A percentile compares a stretch with the other conserved stretches of the same genome.
Evolutionary conservation across 1,284 basidiomycete genomes (phyloP).

Genomic region (Sanghuangporus weigelae): DNA sequence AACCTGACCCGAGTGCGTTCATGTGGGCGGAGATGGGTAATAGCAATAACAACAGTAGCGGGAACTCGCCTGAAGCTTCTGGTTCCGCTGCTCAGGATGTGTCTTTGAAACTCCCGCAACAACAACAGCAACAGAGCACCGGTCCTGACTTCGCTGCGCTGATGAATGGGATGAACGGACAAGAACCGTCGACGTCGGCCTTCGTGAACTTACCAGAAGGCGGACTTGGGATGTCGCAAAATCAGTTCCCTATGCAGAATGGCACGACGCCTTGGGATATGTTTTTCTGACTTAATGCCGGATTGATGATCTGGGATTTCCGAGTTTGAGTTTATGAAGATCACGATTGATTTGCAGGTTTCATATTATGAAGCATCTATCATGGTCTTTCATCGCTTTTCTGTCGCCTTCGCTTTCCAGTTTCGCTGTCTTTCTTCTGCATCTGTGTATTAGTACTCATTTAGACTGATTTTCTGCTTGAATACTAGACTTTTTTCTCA

Average conservation of each 20-base stretch:
- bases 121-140: not conserved
- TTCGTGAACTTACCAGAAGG: conserved; percentile 3
- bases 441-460: not conserved
- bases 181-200: not conserved
- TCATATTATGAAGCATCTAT: not conserved
- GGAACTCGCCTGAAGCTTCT: conserved; percentile 8
- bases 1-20: conserved; percentile 14
- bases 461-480: not conserved
- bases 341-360: not conserved
- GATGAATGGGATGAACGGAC: not conserved
- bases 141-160: not conserved
- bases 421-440: not conserved
- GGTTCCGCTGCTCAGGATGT: not conserved
- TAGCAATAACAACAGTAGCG: not conserved
- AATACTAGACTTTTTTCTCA: not conserved
- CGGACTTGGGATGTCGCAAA: not conserved
- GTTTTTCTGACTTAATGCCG: conserved; percentile 4
- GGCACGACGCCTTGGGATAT: conserved; percentile 4
- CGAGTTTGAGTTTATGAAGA: not conserved
- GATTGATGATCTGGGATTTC: not conserved
- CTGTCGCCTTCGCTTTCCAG: not conserved
- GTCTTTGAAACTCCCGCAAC: not conserved
- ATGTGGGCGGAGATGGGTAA: conserved; percentile 14
- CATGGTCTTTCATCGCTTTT: not conserved
- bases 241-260: conserved; percentile 1